Conservation (phyloP, 73 alveolate species). For the Stentor roeselii region DNA sequence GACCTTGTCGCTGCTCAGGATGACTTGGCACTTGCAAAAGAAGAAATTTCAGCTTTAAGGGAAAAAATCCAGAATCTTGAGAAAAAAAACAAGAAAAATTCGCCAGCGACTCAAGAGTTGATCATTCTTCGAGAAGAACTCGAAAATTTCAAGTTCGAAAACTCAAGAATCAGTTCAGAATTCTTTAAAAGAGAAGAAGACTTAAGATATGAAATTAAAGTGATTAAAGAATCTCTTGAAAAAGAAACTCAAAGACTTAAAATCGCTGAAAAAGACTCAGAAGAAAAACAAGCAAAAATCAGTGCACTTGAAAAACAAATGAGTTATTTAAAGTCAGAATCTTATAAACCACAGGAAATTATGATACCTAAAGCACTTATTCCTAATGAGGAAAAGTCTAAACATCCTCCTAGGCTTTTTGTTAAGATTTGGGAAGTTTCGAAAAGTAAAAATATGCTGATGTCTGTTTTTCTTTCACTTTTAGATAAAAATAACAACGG, state of each 20-base stretch:
- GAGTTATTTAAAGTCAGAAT: not conserved
- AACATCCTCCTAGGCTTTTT: slow-evolving; percentile 21
- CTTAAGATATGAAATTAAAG: not conserved
- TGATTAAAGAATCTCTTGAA: not conserved
- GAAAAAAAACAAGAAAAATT: too few species aligned
- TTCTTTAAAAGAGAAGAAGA: not conserved
- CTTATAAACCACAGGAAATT: not conserved
- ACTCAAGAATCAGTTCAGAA: not conserved
- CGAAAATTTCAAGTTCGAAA: not conserved
- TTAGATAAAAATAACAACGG: slow-evolving; percentile 17
- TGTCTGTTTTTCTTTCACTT: not conserved
- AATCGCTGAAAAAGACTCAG: not conserved
- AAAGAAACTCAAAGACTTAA: not conserved
- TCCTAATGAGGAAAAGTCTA: not conserved
- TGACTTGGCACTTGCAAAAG: not conserved
- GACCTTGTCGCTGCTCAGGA: not conserved
- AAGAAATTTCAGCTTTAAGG: not conserved
- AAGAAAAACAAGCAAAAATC: not conserved
- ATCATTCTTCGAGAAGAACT: not conserved
- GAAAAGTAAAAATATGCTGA: not conserved
- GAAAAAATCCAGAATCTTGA: not conserved
- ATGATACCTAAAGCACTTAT: not conserved
- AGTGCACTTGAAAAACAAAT: not conserved
- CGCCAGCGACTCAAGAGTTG: not conserved
- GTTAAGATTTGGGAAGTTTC: not conserved